Evolutionary conservation across 1,284 basidiomycete genomes (phyloP), one percentile per base, ranked within the genome.

Genomic region (Leccinum pachyderme): DNA sequence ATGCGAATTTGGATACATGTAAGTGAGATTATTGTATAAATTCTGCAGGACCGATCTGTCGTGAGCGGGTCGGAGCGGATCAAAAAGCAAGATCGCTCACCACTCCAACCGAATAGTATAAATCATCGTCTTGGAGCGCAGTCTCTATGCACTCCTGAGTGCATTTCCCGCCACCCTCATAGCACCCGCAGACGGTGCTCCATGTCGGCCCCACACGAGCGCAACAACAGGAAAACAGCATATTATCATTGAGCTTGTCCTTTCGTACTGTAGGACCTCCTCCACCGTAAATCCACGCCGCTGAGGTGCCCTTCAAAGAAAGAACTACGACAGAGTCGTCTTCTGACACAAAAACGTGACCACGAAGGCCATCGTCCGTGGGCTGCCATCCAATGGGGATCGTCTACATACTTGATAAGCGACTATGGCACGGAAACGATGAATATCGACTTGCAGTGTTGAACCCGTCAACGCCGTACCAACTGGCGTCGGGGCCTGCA

Each of bases 251-350:
- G 46, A 87, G 74, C 75, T 93, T 94, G 76, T 95, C 93, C 63
- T 78, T 82, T 59, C 72, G 74, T 50, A 75, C 76, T 4, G 82
- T 83, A 7, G 83, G 80, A 3, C 82, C 72, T 1, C 85, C 91
- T 5, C 90, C 89, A 2, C 81, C 82, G 5, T 89, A 87, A 4
- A 95, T 74, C 70, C 89, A 82, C 1, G 85, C 84, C 0, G 91
- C 86, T 1, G 91, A 93, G 0, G 95, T 98, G 37, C 96, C 95
- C 72, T 98, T 98, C 73, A 98, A 83, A 8, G 93, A 84, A 35
- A 98, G 79, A 18, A 97, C 81, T 29, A 98, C 88, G 0, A 91
- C 96, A 11, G 84, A 86, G 65, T 96, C 94, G 69, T 91, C 89
- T 3, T 80, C 75, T 22, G 82, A 88, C 27, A 82, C 87, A 63